Evolutionary conservation across 352 stramenopile species (phyloP).

Genomic region (Globisporangium canariense): DNA sequence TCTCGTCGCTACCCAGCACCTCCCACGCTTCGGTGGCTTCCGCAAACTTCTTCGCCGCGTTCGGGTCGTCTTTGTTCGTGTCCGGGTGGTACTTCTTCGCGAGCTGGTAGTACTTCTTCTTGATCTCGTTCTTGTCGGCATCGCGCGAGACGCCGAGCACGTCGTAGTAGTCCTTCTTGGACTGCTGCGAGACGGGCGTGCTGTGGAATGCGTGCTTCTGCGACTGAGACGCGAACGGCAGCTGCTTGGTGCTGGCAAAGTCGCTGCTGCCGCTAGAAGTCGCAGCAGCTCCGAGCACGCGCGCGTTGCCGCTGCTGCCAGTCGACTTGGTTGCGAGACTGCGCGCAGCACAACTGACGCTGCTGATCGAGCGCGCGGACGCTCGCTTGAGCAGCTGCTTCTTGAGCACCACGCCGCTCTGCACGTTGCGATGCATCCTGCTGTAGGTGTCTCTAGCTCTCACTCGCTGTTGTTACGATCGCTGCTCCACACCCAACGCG

Average conservation of each 20-base stretch:
- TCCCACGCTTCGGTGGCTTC: conserved; percentile 94
- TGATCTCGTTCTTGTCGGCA: conserved; percentile 95
- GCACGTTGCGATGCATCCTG: conserved; percentile 17
- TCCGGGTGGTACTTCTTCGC: conserved; percentile 98
- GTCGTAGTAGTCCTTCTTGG: conserved; percentile 97
- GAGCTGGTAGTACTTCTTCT: conserved; percentile 97
- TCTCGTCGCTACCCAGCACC: conserved; percentile 90
- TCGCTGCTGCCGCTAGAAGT: background rate
- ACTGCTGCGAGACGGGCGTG: conserved; percentile 43
- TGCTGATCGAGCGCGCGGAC: conserved; percentile 11
- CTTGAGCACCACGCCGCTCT: conserved; percentile 14
- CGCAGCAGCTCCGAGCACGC: background rate
- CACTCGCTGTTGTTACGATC: background rate
- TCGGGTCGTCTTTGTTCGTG: conserved; percentile 93
- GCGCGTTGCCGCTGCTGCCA: background rate
- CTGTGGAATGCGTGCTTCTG: conserved; percentile 52
- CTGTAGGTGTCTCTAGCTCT: background rate
- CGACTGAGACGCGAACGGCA: conserved; percentile 12
- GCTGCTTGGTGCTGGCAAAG: background rate
- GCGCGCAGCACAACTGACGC: conserved; percentile 8
- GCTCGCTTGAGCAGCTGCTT: conserved; percentile 13
- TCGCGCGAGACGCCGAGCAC: conserved; percentile 88
- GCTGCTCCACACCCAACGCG: conserved; percentile 8
- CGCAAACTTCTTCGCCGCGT: conserved; percentile 91
- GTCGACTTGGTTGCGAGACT: conserved; percentile 13